These are phyloP conservation scores for Microcera coccophila DNA, from an alignment of 2,329 filamentous ascomycete species.

Conservation along the genomic window DNA sequence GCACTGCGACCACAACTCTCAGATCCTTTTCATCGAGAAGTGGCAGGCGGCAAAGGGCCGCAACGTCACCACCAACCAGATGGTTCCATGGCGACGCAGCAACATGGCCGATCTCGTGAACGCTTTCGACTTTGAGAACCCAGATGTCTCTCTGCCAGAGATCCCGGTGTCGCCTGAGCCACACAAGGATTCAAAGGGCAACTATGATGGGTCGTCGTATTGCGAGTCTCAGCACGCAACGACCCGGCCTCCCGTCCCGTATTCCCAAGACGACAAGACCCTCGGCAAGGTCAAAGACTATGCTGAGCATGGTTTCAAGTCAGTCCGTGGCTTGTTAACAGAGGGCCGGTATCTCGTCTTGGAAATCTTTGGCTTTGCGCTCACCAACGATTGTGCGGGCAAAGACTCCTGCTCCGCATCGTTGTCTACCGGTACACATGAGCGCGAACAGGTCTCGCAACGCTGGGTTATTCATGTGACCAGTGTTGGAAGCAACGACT, in stretches of 20 bases:
- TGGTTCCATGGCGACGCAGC: conserved; percentile 29
- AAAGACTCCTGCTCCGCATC: conserved; percentile 8
- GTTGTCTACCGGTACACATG: conserved; percentile 21
- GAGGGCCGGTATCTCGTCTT: conserved; percentile 54
- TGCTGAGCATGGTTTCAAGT: conserved; percentile 53
- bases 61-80: conserved; percentile 33
- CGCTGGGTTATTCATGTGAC: conserved; percentile 48
- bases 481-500: conserved; percentile 22
- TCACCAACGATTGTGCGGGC: conserved; percentile 24
- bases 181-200: conserved; percentile 38
- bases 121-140: conserved; percentile 45
- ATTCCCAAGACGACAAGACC: conserved; percentile 31
- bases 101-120: conserved; percentile 35
- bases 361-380: conserved; percentile 42
- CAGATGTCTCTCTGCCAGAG: conserved; percentile 45
- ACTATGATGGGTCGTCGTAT: conserved; percentile 42
- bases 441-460: conserved; percentile 33
- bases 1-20: conserved; percentile 52
- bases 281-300: conserved; percentile 36
- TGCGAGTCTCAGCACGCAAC: conserved; percentile 39
- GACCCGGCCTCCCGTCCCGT: conserved; percentile 45
- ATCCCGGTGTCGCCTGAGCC: conserved; percentile 44
- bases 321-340: conserved; percentile 47
- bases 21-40: conserved; percentile 51
- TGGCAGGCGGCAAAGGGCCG: conserved; percentile 40